Base-by-base conservation (phyloP, 208 protist species). In the Endotrypanum monterogeii region DNA sequence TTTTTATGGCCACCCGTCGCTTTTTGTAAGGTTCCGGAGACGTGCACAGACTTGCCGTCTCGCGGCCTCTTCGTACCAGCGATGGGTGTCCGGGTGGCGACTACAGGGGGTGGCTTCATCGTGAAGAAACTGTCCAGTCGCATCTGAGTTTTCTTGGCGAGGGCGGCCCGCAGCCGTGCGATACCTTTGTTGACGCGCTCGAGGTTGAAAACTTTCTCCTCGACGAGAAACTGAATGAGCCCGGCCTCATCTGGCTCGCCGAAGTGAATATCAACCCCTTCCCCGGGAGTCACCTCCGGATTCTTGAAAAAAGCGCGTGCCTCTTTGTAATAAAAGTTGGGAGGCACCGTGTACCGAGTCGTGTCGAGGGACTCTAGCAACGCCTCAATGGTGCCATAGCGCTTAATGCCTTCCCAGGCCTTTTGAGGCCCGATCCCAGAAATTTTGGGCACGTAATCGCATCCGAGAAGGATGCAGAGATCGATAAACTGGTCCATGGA, bases 381-480 rank as follows among this genome's bases (percentile, higher is more conserved):
- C 3, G 35, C 81, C 74, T 99, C 99, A 65, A 99, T 99, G 23
- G 48, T 91, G 44, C 91, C 83, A 82, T 99, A 89, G 82, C 99
- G 94, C 57, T 92, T 71, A 58, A 99, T 99, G 41, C 98, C 87
- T 39, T 99, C 86, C 72, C 98, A 95, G 23, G 98, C 98, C 41
- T 94, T 96, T 41, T 98, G 89, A 8, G 96, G 97, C 5, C 99
- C 99, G 67, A 99, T 99, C 18, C 99, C 99, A 32, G 93, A 80
- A 73, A 99, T 99, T n/a, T 98, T 98, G 0, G 96, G 94, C 18
- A 97, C 96, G 82, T 99, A 99, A 85, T 99, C 99, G 78, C 99
- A 99, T 12, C 99, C 99, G 1, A 99, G 92, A 2, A 99, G 87
- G 72, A 99, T 99, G 86, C 98, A 99, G 32, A 99, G 83, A 81